These are phyloP conservation scores for Podospora comata DNA, from an alignment of 495 filamentous ascomycete genomes.

Conservation along the genomic window DNA sequence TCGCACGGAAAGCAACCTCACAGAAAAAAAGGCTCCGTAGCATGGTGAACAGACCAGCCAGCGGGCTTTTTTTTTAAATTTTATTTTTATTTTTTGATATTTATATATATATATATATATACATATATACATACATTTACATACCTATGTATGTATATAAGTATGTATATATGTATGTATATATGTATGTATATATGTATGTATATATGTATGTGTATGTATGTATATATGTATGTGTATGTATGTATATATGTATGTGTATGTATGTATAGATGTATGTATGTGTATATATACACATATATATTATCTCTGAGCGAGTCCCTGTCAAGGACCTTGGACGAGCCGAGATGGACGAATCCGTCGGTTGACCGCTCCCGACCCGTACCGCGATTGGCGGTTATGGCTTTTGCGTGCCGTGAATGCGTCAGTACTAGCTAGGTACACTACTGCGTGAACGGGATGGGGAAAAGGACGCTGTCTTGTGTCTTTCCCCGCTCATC, in stretches of 20 bases:
- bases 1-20: background rate
- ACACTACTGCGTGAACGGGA: too few relatives aligned
- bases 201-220: too few relatives aligned
- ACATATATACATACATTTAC: too few relatives aligned
- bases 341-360: conserved; percentile 2
- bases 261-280: too few relatives aligned
- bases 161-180: too few relatives aligned
- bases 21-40: background rate
- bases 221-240: too few relatives aligned
- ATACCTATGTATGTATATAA: too few relatives aligned
- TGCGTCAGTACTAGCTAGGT: background rate
- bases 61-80: background rate
- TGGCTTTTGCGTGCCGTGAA: background rate
- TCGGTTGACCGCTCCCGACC: conserved; percentile 9
- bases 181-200: too few relatives aligned
- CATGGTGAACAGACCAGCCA: background rate
- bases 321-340: background rate
- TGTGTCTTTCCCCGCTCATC: background rate
- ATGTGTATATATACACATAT: too few relatives aligned
- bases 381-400: conserved; percentile 10
- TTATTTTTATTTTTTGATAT: background rate
- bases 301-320: background rate
- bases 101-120: too few relatives aligned
- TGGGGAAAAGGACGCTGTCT: too few relatives aligned
- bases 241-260: too few relatives aligned